These are phyloP conservation scores for Vigna mungo DNA, from an alignment of 306 rosid genomes.

Conservation along the genomic window DNA sequence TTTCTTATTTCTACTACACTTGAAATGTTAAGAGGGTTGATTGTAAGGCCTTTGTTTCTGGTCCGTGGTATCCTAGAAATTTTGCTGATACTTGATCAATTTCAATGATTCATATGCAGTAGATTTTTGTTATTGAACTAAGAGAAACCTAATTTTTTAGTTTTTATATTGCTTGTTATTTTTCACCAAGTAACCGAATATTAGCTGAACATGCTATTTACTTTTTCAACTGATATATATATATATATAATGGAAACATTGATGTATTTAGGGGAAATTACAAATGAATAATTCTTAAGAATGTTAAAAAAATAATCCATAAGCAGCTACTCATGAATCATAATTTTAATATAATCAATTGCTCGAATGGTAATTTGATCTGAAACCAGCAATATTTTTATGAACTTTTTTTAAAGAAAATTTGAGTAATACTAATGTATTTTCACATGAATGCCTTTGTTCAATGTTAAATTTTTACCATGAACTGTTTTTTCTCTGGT, in stretches of 20 bases:
- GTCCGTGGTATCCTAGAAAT: neutral
- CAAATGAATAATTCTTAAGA: neutral
- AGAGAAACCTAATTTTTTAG: neutral
- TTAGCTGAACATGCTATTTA: neutral
- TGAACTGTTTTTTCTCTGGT: slow-evolving; percentile 31
- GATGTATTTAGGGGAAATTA: neutral
- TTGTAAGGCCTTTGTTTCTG: slow-evolving; percentile 31
- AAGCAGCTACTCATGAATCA: slow-evolving; percentile 15
- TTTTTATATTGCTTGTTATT: neutral
- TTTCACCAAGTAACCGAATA: neutral
- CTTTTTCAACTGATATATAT: slow-evolving; percentile 21
- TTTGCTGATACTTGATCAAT: slow-evolving; percentile 13
- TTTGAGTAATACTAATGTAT: neutral
- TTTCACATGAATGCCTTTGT: neutral
- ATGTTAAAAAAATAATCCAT: neutral
- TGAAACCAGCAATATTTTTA: neutral
- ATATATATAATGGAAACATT: neutral
- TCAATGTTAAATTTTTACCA: slow-evolving; percentile 26
- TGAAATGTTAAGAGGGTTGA: slow-evolving; percentile 21
- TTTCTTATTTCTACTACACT: slow-evolving; percentile 21
- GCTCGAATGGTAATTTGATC: neutral
- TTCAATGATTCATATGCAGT: neutral
- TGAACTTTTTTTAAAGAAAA: neutral
- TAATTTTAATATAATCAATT: neutral
- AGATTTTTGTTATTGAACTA: neutral